phyloP scores from a whole-genome alignment of 2,329 filamentous ascomycete species.

The Phialophora chinensis region DNA sequence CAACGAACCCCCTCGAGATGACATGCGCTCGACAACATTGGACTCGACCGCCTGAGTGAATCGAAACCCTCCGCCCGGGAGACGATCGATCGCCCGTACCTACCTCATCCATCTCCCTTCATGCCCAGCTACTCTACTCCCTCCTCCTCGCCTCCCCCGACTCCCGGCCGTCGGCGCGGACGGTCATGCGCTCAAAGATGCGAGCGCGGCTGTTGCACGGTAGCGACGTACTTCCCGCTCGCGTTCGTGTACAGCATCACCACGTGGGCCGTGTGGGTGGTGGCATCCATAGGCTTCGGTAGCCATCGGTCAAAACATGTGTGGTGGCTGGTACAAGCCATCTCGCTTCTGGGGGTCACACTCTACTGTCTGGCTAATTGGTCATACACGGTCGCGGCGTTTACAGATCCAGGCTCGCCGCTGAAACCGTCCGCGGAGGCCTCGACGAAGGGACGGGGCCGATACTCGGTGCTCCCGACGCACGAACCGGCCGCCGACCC shows the following conservation, averaged over 20 bases:
- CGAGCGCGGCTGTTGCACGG: conserved; percentile 83
- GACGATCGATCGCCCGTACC: neutral
- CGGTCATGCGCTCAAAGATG: conserved; percentile 56
- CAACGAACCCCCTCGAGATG: conserved; percentile 25
- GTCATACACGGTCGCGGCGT: conserved; percentile 91
- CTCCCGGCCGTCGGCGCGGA: conserved; percentile 50
- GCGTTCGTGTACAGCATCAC: conserved; percentile 86
- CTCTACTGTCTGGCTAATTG: conserved; percentile 82
- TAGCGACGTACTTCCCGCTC: conserved; percentile 83
- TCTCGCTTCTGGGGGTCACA: conserved; percentile 68
- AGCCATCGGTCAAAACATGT: conserved; percentile 28
- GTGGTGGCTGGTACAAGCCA: conserved; percentile 39
- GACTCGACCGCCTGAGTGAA: conserved; percentile 27
- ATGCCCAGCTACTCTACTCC: conserved; percentile 41
- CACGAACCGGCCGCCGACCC: conserved; percentile 57
- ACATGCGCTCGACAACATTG: conserved; percentile 18
- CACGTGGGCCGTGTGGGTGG: conserved; percentile 93
- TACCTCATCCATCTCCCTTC: conserved; percentile 4
- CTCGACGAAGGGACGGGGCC: conserved; percentile 43
- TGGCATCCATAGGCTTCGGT: conserved; percentile 69
- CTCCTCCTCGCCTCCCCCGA: conserved; percentile 47
- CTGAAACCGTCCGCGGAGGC: conserved; percentile 40
- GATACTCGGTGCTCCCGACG: conserved; percentile 82
- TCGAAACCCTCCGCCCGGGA: conserved; percentile 1
- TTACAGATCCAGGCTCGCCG: conserved; percentile 82